Evolutionary conservation across 169 alveolate genomes (phyloP).

Genomic region (Plasmodium ovale): DNA sequence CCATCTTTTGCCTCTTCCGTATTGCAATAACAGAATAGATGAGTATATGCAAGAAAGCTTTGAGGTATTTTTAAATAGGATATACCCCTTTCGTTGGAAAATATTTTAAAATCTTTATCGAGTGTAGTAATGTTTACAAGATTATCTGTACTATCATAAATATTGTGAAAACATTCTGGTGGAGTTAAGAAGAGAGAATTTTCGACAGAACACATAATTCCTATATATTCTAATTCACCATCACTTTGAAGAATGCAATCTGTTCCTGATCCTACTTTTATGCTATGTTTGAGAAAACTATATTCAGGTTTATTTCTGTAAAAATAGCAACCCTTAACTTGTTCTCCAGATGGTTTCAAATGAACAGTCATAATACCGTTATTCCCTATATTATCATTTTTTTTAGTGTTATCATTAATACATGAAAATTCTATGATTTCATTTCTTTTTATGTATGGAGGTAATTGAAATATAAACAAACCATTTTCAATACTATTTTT

Average conservation of each 20-base stretch:
- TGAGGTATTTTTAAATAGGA: constrained; percentile 67
- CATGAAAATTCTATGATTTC: constrained; percentile 37
- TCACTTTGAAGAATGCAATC: constrained; percentile 30
- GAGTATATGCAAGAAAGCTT: constrained; percentile 1
- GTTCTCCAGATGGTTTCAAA: not conserved
- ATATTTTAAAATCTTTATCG: constrained; percentile 22
- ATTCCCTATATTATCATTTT: constrained; percentile 23
- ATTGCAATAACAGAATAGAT: constrained; percentile 53
- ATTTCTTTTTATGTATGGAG: constrained; percentile 50
- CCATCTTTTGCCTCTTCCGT: not conserved
- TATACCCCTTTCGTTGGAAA: constrained; percentile 41
- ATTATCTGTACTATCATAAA: constrained; percentile 3
- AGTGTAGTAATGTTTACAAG: not conserved
- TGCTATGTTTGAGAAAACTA: constrained; percentile 27
- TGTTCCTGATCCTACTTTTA: constrained; percentile 14
- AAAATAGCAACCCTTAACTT: constrained; percentile 59
- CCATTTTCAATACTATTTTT: constrained; percentile 29
- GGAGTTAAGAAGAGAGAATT: constrained; percentile 26
- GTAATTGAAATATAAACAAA: constrained; percentile 51
- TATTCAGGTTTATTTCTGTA: constrained; percentile 27
- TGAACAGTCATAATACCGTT: constrained; percentile 58
- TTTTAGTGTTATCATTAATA: constrained; percentile 25
- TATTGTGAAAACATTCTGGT: constrained; percentile 10
- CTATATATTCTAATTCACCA: constrained; percentile 55
- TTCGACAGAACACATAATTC: constrained; percentile 34